Percentiles rank a stretch among this genome's conserved stretches.
phyloP scores from a whole-genome alignment of 805 yeast species.

The Starmerella potacharoeniae region DNA sequence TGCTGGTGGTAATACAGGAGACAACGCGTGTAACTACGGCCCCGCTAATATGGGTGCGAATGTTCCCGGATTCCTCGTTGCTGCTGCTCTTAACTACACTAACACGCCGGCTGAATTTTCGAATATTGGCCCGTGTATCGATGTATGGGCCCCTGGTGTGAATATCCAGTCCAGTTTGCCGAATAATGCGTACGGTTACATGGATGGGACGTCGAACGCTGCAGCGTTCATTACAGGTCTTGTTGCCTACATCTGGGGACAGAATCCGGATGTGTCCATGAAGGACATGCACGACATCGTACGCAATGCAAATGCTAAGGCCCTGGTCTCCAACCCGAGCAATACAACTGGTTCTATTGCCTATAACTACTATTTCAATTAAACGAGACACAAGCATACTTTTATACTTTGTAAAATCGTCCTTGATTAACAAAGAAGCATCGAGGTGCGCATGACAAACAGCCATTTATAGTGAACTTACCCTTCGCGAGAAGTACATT shows the following conservation, averaged over 20 bases:
- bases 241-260: conserved; percentile 55
- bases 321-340: neutral
- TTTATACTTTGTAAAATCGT: too few relatives aligned
- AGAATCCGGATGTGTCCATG: conserved; percentile 13
- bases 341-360: conserved; percentile 7
- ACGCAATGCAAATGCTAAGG: conserved; percentile 6
- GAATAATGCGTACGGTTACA: conserved; percentile 10
- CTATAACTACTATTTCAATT: conserved; percentile 9
- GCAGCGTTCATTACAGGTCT: conserved; percentile 90
- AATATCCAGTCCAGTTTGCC: conserved; percentile 43
- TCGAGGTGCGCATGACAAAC: too few relatives aligned
- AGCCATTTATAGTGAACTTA: too few relatives aligned
- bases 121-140: conserved; percentile 92
- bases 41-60: conserved; percentile 67
- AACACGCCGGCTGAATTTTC: conserved; percentile 67
- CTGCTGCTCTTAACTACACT: conserved; percentile 69
- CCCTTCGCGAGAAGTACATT: too few relatives aligned
- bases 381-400: neutral
- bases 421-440: too few relatives aligned
- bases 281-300: conserved; percentile 4
- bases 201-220: conserved; percentile 84
- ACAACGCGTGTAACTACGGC: conserved; percentile 71
- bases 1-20: conserved; percentile 55
- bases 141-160: conserved; percentile 76
- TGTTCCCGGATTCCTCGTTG: conserved; percentile 54